Percentiles rank a stretch among this genome's conserved stretches.
phyloP scores from a whole-genome alignment of 345 rosid genomes.

The Salix arbutifolia region DNA sequence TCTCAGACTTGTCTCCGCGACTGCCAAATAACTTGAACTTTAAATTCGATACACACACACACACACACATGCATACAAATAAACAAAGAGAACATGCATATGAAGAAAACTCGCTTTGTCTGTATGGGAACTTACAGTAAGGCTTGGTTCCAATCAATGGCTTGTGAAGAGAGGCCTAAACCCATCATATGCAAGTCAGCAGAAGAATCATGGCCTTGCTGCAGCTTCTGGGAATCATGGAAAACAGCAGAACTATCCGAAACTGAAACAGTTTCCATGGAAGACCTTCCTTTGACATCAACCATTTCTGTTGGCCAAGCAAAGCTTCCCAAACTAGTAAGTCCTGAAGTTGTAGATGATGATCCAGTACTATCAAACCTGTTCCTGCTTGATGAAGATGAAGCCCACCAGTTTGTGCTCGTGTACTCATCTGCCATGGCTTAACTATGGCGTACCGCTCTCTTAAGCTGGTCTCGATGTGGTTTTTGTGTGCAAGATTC shows the following conservation, averaged over 20 bases:
- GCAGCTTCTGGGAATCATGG: slow-evolving; percentile 47
- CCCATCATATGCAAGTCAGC: slow-evolving; percentile 74
- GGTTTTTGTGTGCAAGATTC: slow-evolving; percentile 1
- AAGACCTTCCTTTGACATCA: slow-evolving; percentile 48
- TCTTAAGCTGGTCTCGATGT: neutral
- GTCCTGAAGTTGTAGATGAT: slow-evolving; percentile 55
- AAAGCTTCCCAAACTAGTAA: slow-evolving; percentile 41
- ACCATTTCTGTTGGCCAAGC: slow-evolving; percentile 54
- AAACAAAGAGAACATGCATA: neutral
- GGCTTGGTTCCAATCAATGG: slow-evolving; percentile 85
- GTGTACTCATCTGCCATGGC: slow-evolving; percentile 67
- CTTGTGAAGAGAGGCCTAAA: slow-evolving; percentile 76
- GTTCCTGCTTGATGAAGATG: slow-evolving; percentile 47
- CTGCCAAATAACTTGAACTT: slow-evolving; percentile 20
- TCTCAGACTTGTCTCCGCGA: slow-evolving; percentile 64
- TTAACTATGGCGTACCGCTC: neutral
- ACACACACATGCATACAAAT: neutral
- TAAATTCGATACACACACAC: neutral
- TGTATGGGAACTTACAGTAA: slow-evolving; percentile 48
- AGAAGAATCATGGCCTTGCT: slow-evolving; percentile 22
- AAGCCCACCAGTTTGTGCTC: slow-evolving; percentile 64
- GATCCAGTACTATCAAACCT: slow-evolving; percentile 40
- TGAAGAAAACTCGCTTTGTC: neutral
- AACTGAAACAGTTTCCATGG: slow-evolving; percentile 51
- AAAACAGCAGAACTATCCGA: slow-evolving; percentile 48